Evolutionary conservation across 1,284 basidiomycete species (phyloP).

Genomic region (Xerocomus nothofagi): DNA sequence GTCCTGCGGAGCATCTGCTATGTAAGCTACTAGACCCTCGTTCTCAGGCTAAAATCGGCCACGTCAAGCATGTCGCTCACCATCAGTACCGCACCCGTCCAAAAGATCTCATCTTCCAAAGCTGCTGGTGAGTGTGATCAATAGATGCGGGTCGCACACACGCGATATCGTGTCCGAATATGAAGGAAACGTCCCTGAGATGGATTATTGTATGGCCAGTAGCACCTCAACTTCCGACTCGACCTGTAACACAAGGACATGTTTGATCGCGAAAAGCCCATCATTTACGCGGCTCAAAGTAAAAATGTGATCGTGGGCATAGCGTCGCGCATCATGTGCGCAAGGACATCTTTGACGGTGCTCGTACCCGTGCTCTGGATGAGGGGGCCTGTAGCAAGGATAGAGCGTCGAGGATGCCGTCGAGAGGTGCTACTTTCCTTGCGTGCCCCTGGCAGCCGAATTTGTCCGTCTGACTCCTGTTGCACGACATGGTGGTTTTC

Average conservation of each 20-base stretch:
- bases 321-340: too few species aligned
- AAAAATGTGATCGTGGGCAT: too few species aligned
- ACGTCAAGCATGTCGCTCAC: not conserved
- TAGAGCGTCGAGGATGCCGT: not conserved
- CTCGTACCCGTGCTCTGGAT: not conserved
- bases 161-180: too few species aligned
- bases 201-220: too few species aligned
- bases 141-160: too few species aligned
- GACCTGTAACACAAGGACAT: too few species aligned
- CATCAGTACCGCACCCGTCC: slow-evolving; percentile 3
- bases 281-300: too few species aligned
- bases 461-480: not conserved
- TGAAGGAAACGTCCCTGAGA: too few species aligned
- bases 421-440: not conserved
- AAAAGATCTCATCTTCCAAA: slow-evolving; percentile 1
- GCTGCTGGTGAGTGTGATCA: not conserved
- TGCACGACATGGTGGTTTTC: not conserved
- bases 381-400: not conserved
- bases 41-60: not conserved
- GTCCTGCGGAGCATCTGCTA: not conserved
- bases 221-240: too few species aligned
- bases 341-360: slow-evolving; percentile 2
- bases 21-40: not conserved
- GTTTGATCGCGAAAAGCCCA: too few species aligned
- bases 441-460: not conserved